Conservation (phyloP, 441 rosid species). For the Pelargonium citronellum region DNA sequence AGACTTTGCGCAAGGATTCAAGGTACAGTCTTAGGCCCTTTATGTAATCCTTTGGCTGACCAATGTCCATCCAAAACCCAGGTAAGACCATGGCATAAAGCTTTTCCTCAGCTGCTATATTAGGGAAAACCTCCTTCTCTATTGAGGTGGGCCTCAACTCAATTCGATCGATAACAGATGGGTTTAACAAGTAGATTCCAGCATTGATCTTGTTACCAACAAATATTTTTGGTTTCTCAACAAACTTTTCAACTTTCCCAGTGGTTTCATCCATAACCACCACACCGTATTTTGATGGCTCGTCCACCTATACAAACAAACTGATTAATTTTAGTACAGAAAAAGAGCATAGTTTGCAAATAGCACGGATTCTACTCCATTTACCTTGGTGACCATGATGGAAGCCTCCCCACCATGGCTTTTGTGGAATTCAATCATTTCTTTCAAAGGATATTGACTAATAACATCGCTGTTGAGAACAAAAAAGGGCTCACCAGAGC, state of each 20-base stretch:
- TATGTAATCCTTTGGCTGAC: constrained; percentile 92
- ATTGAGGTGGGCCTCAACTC: constrained; percentile 92
- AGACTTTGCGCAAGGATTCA: constrained; percentile 65
- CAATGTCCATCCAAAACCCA: constrained; percentile 99
- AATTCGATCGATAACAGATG: constrained; percentile 75
- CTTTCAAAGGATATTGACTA: constrained; percentile 78
- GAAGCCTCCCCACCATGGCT: constrained; percentile 95
- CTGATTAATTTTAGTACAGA: too few relatives aligned
- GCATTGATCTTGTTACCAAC: constrained; percentile 98
- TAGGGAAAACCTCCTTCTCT: constrained; percentile 91
- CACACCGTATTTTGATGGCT: constrained; percentile 94
- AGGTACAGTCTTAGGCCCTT: constrained; percentile 81
- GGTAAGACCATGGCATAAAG: constrained; percentile 92
- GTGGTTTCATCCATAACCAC: constrained; percentile 84
- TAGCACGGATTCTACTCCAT: neutral
- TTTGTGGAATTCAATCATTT: constrained; percentile 82
- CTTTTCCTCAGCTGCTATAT: constrained; percentile 62
- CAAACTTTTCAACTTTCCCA: constrained; percentile 74
- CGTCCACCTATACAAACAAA: constrained; percentile 57
- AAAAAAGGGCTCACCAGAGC: constrained; percentile 82
- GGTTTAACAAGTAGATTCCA: constrained; percentile 81
- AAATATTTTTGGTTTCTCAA: constrained; percentile 78
- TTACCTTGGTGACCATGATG: constrained; percentile 98
- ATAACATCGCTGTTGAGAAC: constrained; percentile 98
- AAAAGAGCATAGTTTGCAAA: too few relatives aligned